Conservation (phyloP, 1,284 basidiomycete genomes). For the Rugosomyces carneus region DNA sequence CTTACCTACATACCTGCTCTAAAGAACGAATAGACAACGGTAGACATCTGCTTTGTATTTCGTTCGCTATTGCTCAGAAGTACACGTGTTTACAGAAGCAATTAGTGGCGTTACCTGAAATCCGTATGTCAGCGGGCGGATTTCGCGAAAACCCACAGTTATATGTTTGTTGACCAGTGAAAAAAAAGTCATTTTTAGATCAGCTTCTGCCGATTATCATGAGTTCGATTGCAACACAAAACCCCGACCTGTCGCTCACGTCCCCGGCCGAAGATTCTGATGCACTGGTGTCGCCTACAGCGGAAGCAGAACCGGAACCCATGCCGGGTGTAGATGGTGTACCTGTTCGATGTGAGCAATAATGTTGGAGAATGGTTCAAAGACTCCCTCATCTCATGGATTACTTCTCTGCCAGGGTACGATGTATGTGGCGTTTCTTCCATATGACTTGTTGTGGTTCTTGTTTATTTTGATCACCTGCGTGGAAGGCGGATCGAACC, state of each 20-base stretch:
- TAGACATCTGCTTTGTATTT: not conserved
- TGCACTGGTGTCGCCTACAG: conserved; percentile 26
- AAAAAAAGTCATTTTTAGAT: conserved; percentile 9
- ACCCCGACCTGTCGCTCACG: conserved; percentile 34
- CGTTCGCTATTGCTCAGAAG: not conserved
- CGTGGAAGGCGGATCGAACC: conserved; percentile 64
- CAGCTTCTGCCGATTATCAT: conserved; percentile 20
- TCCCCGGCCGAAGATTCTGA: conserved; percentile 43
- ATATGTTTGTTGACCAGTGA: conserved; percentile 10
- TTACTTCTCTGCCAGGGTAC: conserved; percentile 30
- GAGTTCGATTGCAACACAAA: conserved; percentile 23
- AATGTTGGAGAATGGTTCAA: conserved; percentile 4
- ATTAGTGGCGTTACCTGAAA: conserved; percentile 10
- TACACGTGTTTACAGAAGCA: conserved; percentile 4
- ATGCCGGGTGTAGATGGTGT: conserved; percentile 40
- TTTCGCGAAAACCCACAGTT: conserved; percentile 10
- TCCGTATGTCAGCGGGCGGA: conserved; percentile 14
- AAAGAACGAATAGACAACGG: not conserved
- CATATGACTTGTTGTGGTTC: conserved; percentile 8
- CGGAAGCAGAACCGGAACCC: conserved; percentile 32
- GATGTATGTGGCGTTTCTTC: conserved; percentile 34
- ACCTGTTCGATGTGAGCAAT: conserved; percentile 41
- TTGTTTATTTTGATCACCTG: conserved; percentile 16
- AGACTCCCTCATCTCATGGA: conserved; percentile 2
- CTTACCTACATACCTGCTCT: not conserved